Evolutionary conservation across 805 yeast species (phyloP).

Genomic region (Kregervanrija pseudodelftensis): DNA sequence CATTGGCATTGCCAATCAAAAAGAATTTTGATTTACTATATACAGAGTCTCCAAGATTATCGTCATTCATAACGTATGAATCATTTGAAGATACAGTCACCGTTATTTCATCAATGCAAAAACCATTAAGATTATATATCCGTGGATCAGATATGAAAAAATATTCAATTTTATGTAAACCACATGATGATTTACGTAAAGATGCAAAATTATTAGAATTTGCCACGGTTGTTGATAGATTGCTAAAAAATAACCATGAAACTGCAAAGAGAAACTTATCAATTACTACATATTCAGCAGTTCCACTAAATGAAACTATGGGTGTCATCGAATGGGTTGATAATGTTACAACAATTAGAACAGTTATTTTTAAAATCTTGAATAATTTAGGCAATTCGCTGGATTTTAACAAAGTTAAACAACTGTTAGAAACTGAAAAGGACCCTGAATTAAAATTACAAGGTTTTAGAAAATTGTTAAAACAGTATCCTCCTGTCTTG

Average conservation of each 20-base stretch:
- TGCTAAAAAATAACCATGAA: conserved; percentile 59
- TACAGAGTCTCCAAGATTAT: conserved; percentile 17
- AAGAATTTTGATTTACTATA: conserved; percentile 67
- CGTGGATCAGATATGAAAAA: conserved; percentile 71
- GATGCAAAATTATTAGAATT: conserved; percentile 94
- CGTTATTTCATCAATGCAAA: conserved; percentile 75
- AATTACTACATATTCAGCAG: conserved; percentile 79
- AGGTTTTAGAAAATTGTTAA: conserved; percentile 28
- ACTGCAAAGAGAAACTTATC: conserved; percentile 65
- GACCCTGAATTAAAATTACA: conserved; percentile 27
- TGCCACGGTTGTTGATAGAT: conserved; percentile 75
- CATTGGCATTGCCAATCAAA: conserved; percentile 68
- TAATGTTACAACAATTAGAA: conserved; percentile 64
- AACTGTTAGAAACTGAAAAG: conserved; percentile 12
- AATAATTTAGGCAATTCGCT: too few species aligned
- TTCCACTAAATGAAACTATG: conserved; percentile 76
- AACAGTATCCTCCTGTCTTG: conserved; percentile 58
- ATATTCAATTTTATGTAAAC: conserved; percentile 75
- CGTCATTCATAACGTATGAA: conserved; percentile 42
- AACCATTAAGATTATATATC: conserved; percentile 71
- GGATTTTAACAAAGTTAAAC: conserved; percentile 18
- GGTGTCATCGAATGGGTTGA: conserved; percentile 92
- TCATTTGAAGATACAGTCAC: conserved; percentile 61
- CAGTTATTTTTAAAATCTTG: conserved; percentile 35
- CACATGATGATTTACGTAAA: conserved; percentile 85